Base-by-base conservation (phyloP, 1,284 basidiomycete species). In the Trichosporon sp. region DNA sequence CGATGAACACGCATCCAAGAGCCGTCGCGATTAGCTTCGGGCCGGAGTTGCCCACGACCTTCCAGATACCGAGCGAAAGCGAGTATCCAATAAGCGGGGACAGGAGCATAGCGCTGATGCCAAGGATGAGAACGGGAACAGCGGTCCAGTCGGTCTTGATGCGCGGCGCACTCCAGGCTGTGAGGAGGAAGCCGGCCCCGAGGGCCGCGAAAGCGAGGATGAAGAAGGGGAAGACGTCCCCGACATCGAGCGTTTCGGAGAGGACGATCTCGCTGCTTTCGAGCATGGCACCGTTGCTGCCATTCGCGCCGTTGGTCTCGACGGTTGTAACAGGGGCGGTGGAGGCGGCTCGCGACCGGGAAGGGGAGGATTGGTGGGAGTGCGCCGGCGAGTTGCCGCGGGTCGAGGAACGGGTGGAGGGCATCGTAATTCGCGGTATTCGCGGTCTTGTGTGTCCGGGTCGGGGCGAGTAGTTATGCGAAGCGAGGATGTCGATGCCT, bases 201-300 rank as follows among this genome's bases (percentile, higher is more conserved):
- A 63, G 59, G 6, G 59, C 59, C 7, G 59, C 59, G n/a, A 63
- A 63, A 16, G 59, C 59, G 32, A 63, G 59, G 1, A 63, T 12
- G 59, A 63, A 63, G 32, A 63, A 63, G 4, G 59, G 59, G 59
- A 63, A 63, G 59, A 63, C 59, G 1, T 63, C 59, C 16, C 59
- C 31, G 32, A 63, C 14, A 4, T 63, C 31, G 4, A 63, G 32
- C 31, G 59, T 63, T 31, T 63, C 59, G 16, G 59, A 63, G 59
- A 63, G 59, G 5, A 63, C 59, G 10, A 63, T 63, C 32, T 63
- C 59, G 31, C 14, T 37, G 14, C 14, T 37, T 2, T 63, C 59
- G 59, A 4, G n/a, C 12, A 14, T 11, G 14, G 14, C 31, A 26
- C 26, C 26, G 26, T 26, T 26, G 26, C 26, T 26, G 26, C 26